A percentile compares a stretch with the other conserved stretches of the same genome.
These are phyloP conservation scores for Dissophora globulifera DNA, from an alignment of 192 early-diverging fungal genomes.

Conservation along the genomic window DNA sequence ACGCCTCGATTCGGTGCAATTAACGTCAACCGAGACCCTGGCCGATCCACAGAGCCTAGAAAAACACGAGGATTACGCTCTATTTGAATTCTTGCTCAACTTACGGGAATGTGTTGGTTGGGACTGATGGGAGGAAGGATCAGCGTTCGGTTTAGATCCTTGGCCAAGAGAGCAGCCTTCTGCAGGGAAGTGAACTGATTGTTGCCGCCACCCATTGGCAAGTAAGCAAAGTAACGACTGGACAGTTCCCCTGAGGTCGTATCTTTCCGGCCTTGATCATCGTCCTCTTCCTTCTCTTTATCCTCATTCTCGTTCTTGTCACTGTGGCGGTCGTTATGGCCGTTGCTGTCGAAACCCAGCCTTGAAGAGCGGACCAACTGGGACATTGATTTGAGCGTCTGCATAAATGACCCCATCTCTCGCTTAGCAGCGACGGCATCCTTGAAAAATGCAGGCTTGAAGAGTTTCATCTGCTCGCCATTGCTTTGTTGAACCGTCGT, in stretches of 20 bases:
- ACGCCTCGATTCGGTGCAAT: no score
- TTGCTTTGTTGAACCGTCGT: slow-evolving; percentile 9
- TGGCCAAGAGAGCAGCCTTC: slow-evolving; percentile 38
- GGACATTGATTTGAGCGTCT: slow-evolving; percentile 15
- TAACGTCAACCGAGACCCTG: no score
- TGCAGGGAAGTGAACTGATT: slow-evolving; percentile 34
- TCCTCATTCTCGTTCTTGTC: slow-evolving; percentile 3
- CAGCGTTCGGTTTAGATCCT: slow-evolving; percentile 36
- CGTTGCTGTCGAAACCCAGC: neutral
- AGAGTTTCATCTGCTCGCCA: slow-evolving; percentile 12
- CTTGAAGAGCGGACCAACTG: slow-evolving; percentile 5
- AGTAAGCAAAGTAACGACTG: slow-evolving; percentile 20
- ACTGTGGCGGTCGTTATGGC: neutral
- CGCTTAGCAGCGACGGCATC: slow-evolving; percentile 10
- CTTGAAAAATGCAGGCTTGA: slow-evolving; percentile 29
- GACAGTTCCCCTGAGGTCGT: neutral
- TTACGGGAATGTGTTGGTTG: slow-evolving; percentile 24
- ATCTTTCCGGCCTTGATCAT: neutral
- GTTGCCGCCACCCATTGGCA: slow-evolving; percentile 47
- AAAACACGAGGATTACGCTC: no score
- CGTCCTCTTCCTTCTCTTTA: slow-evolving; percentile 27
- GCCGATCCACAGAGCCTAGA: no score
- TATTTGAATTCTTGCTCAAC: no score
- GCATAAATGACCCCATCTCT: slow-evolving; percentile 32
- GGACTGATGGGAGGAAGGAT: slow-evolving; percentile 37